Base-by-base conservation (phyloP, 208 protist genomes). In the Wallacemonas sp. region DNA sequence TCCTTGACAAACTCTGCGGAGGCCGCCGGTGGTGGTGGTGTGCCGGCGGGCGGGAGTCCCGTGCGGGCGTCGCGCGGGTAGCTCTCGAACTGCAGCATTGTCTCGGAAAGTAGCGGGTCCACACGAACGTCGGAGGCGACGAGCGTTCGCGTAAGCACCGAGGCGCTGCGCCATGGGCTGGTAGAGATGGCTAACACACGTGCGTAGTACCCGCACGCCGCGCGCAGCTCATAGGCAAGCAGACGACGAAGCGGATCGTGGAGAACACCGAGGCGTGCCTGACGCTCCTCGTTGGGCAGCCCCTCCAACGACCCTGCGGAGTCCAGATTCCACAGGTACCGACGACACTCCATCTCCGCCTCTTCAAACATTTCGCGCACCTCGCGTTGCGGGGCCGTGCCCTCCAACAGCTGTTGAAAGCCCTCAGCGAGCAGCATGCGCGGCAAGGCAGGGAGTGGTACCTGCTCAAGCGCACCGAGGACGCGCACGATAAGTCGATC, bases 341-440 rank as follows among this genome's bases (percentile, higher is more conserved):
- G 73, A 22, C 81, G 78, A 19, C 78, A 72, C 63, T 83, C 77
- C 55, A 83, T 41, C 52, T 89, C 81, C 0, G 87, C 84, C 32
- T 89, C 83, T 32, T 91, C 87, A 53, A 95, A 95, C 19, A 91
- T 30, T 36, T 64, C 73, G 13, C 90, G 82, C 54, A 95, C 54
- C 27, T 92, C 85, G 24, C 90, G 90, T 65, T 93, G 86, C 5
- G 87, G 83, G 2, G 29, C 30, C 15, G 76, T 65, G 30, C 85
- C 85, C 17, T 93, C 85, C 10, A 95, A 60, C 69, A 95, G 44
- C 26, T 68, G 67, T 63, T 95, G 90, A 41, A 95, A 80, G 1
- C 71, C 90, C 63, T 95, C 86, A 3, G 90, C 90, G 1, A 93
- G 62, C n/a, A 95, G 70, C 72, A 95, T 78, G 42, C 90, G 90